These are phyloP conservation scores for Lodderomyces theae DNA, from an alignment of 1,139 yeast species.

Conservation along the genomic window DNA sequence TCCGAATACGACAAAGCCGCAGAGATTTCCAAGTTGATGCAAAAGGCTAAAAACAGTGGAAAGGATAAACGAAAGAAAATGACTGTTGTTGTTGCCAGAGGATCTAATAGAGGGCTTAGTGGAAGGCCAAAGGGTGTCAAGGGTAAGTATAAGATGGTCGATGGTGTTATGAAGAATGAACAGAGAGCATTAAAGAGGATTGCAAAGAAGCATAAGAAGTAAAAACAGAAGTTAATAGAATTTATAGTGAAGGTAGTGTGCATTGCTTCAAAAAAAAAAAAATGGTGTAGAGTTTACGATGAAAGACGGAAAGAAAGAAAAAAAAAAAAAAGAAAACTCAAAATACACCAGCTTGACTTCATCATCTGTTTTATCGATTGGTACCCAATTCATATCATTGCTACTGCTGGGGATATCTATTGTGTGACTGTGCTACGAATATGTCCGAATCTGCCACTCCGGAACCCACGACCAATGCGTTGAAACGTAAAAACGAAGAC, in stretches of 20 bases:
- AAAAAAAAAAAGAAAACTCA: neutral
- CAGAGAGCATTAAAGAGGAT: slow-evolving; percentile 89
- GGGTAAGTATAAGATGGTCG: slow-evolving; percentile 99
- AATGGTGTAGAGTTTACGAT: neutral
- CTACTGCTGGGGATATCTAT: neutral
- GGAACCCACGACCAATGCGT: slow-evolving; percentile 27
- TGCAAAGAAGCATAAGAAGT: slow-evolving; percentile 65
- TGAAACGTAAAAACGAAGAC: slow-evolving; percentile 71
- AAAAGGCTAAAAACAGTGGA: slow-evolving; percentile 58
- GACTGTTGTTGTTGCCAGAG: slow-evolving; percentile 87
- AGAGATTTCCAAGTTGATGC: slow-evolving; percentile 84
- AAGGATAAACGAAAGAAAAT: slow-evolving; percentile 82
- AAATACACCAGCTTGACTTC: too few species aligned
- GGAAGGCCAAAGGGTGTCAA: slow-evolving; percentile 97
- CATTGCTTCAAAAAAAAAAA: neutral
- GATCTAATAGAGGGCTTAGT: slow-evolving; percentile 76
- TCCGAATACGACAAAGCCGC: slow-evolving; percentile 93
- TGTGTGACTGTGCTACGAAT: neutral
- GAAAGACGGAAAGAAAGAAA: neutral
- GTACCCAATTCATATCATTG: neutral
- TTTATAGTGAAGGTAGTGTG: neutral
- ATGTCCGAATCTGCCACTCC: slow-evolving; percentile 3
- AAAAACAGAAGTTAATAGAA: slow-evolving; percentile 4
- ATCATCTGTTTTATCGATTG: neutral
- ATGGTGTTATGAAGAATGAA: slow-evolving; percentile 96